Percentiles rank a stretch among this genome's conserved stretches.
These are phyloP conservation scores for Penstemon davidsonii DNA, from an alignment of 257 asterid genomes.

Conservation along the genomic window DNA sequence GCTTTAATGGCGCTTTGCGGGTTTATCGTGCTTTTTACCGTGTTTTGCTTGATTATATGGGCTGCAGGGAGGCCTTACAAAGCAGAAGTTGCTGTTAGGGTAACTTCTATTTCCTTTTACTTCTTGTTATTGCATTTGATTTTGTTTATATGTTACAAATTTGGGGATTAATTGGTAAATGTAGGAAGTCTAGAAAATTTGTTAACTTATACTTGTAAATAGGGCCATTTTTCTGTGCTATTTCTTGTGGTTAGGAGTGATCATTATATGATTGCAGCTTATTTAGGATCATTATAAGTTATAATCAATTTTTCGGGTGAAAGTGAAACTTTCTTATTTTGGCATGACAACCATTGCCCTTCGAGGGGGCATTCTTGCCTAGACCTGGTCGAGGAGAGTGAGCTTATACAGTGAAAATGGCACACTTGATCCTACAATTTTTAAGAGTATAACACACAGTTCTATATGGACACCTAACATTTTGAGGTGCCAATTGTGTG, in stretches of 20 bases:
- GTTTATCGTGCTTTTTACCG: conserved; percentile 65
- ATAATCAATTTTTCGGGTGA: neutral
- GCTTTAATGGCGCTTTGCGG: conserved; percentile 67
- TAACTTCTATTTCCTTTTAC: conserved; percentile 25
- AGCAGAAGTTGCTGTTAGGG: conserved; percentile 67
- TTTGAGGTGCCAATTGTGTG: neutral
- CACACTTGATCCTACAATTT: too few relatives aligned
- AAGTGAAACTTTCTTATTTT: too few relatives aligned
- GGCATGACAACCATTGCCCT: too few relatives aligned
- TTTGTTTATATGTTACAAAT: conserved; percentile 6
- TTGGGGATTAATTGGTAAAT: conserved; percentile 12
- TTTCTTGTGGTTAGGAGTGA: neutral
- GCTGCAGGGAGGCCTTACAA: conserved; percentile 83
- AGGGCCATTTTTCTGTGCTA: conserved; percentile 5
- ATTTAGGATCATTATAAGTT: neutral
- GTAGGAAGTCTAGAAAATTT: neutral
- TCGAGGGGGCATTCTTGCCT: too few relatives aligned
- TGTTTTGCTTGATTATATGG: conserved; percentile 91
- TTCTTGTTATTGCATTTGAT: neutral
- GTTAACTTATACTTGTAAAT: neutral
- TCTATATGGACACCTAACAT: neutral
- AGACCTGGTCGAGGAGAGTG: too few relatives aligned
- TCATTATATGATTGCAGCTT: neutral
- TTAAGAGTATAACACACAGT: too few relatives aligned
- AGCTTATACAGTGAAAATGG: too few relatives aligned